Percentiles rank a stretch among this genome's conserved stretches.
Conservation (phyloP, 352 stramenopile species). For the Peronospora belbahrii region DNA sequence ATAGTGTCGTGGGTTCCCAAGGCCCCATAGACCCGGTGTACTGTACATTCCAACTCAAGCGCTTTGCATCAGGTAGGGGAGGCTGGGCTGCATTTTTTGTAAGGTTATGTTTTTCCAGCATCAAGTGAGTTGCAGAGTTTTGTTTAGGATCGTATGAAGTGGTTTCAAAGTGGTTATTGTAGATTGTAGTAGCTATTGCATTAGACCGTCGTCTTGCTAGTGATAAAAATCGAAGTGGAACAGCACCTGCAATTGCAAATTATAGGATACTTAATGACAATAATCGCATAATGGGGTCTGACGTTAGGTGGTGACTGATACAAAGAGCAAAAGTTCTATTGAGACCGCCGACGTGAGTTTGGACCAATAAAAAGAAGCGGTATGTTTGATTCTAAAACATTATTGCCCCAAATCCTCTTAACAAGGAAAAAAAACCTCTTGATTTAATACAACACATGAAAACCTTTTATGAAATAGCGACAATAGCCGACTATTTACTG, state of each 20-base stretch:
- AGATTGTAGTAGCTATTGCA: neutral
- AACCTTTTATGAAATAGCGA: too few relatives aligned
- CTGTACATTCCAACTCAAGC: constrained; percentile 76
- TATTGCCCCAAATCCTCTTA: too few relatives aligned
- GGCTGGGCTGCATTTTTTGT: constrained; percentile 16
- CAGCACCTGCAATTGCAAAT: neutral
- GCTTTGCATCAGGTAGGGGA: constrained; percentile 29
- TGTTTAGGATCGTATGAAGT: neutral
- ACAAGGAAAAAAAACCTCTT: too few relatives aligned
- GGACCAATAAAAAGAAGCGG: too few relatives aligned
- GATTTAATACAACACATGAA: too few relatives aligned
- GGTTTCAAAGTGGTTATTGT: constrained; percentile 20
- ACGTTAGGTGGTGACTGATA: constrained; percentile 4
- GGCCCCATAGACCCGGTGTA: constrained; percentile 68
- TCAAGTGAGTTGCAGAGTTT: constrained; percentile 1
- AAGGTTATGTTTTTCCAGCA: constrained; percentile 1
- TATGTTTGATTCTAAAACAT: too few relatives aligned
- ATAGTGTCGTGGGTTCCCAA: constrained; percentile 58
- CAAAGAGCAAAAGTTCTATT: too few relatives aligned
- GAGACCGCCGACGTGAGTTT: too few relatives aligned
- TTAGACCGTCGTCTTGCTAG: constrained; percentile 9
- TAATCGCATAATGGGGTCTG: constrained; percentile 19
- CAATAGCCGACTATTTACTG: too few relatives aligned
- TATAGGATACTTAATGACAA: neutral
- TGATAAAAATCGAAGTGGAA: constrained; percentile 14